Evolutionary conservation across 768 basidiomycete species (phyloP), one percentile per base, ranked within the genome.

Genomic region (Lactarius quietus): DNA sequence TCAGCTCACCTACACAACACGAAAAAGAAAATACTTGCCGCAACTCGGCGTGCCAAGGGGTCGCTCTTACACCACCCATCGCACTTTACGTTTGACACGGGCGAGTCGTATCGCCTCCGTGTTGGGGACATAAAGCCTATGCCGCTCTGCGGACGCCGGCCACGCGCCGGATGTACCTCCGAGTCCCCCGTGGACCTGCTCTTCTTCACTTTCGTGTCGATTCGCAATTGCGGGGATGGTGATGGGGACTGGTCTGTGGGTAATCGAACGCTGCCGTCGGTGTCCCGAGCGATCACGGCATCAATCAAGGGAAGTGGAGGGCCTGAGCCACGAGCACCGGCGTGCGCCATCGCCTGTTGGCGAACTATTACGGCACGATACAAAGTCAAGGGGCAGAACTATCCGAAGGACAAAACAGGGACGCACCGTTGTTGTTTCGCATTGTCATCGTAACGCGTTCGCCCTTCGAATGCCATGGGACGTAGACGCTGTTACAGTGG

Each of bases 401-500:
- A 18, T 3, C 10, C n/a, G 28, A n/a, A 53, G 9, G 39, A 17
- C 26, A n/a, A 17, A 31, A 57, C 0, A 18, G 31, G 39, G 7
- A 57, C 69, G 35, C 29, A 62, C 69, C 57, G 23, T 61, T 65
- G 3, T 53, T 43, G 18, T 60, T 43, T 62, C 59, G 69, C 57
- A 58, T 7, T 0, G 67, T 68, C 12, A 48, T 54, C 15, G 65
- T 41, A 31, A 48, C 31, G 18, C 70, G 68, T 23, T 60, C 26
- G n/a, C 70, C 69, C 39, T 57, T 65, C 20, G 64, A 65, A 2
- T 57, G 41, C 70, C 70, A 70, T 2, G 68, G 71, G 53, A 63
- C 63, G 65, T 68, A 71, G 9, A 69, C 53, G 1, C 57, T 48
- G 54, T 72, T 70, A 57, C 72, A 72, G 6, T 63, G 31, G 38